Conservation (phyloP, 129 eudicot genomes). For the Artemisia tridentata region DNA sequence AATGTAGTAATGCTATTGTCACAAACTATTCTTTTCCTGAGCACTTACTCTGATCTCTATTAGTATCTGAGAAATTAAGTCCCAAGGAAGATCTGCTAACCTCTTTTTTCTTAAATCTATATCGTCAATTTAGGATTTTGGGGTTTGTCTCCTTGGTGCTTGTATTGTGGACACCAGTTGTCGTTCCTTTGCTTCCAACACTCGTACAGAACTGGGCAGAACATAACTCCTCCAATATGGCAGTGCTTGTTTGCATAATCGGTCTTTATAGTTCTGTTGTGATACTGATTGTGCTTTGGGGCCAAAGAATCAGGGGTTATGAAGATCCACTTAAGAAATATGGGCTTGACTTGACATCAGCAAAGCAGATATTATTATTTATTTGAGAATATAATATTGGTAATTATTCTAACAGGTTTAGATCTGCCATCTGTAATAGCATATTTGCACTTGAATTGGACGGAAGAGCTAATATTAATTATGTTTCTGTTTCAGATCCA, state of each 20-base stretch:
- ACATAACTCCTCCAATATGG: too few relatives aligned
- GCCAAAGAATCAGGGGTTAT: slow-evolving; percentile 80
- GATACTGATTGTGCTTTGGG: too few relatives aligned
- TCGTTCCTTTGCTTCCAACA: slow-evolving; percentile 76
- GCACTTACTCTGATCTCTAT: too few relatives aligned
- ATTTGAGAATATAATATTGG: slow-evolving; percentile 9
- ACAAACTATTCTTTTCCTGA: too few relatives aligned
- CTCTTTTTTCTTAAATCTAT: background rate
- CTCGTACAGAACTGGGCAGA: too few relatives aligned
- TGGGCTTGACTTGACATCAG: slow-evolving; percentile 68
- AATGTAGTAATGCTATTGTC: too few relatives aligned
- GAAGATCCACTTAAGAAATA: slow-evolving; percentile 64
- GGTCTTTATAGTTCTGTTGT: too few relatives aligned
- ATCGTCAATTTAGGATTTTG: slow-evolving; percentile 48
- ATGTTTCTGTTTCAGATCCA: too few relatives aligned
- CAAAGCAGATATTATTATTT: slow-evolving; percentile 46
- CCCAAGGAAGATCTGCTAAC: slow-evolving; percentile 9
- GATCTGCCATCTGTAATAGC: background rate
- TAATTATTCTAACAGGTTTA: background rate
- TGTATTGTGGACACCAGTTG: slow-evolving; percentile 85
- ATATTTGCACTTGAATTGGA: slow-evolving; percentile 9
- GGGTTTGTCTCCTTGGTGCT: slow-evolving; percentile 79
- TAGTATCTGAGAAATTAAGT: background rate
- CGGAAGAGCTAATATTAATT: too few relatives aligned
- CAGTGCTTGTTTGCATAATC: too few relatives aligned